phyloP scores from a whole-genome alignment of 1,284 basidiomycete species.

The Puccinia triticina region DNA sequence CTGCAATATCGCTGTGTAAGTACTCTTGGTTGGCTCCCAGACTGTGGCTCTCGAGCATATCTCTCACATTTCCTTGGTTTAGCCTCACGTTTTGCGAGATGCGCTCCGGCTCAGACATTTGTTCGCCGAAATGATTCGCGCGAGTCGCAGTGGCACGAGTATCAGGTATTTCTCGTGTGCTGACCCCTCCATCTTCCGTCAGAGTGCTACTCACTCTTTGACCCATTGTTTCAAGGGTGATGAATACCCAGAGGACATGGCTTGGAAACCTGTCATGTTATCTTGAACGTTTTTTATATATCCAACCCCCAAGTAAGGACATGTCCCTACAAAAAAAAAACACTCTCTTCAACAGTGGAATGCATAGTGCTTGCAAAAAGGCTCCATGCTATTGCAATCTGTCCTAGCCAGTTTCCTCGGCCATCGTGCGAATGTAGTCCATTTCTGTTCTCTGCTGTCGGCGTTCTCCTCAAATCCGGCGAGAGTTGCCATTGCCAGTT shows the following conservation, averaged over 20 bases:
- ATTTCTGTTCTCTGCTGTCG: too few relatives aligned
- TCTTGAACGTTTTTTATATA: not conserved
- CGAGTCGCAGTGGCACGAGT: not conserved
- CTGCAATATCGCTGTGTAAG: conserved; percentile 34
- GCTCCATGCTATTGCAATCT: too few relatives aligned
- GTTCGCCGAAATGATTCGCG: not conserved
- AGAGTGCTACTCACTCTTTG: not conserved
- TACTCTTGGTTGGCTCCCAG: not conserved
- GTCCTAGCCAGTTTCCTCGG: too few relatives aligned
- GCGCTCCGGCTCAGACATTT: conserved; percentile 12
- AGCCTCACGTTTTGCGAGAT: conserved; percentile 37
- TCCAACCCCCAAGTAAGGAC: not conserved
- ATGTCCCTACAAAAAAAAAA: not conserved
- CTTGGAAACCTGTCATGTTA: not conserved
- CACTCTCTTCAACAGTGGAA: not conserved
- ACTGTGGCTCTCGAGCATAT: not conserved
- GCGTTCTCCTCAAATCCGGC: too few relatives aligned
- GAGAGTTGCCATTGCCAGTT: too few relatives aligned
- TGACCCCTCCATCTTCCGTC: not conserved
- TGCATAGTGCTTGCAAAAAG: too few relatives aligned
- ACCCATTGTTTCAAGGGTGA: not conserved
- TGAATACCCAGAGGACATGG: not conserved
- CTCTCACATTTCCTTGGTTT: not conserved
- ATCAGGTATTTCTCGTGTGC: not conserved
- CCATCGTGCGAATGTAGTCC: too few relatives aligned